Conservation (phyloP, 1,139 yeast genomes). For the Yamadazyma aaseri region DNA sequence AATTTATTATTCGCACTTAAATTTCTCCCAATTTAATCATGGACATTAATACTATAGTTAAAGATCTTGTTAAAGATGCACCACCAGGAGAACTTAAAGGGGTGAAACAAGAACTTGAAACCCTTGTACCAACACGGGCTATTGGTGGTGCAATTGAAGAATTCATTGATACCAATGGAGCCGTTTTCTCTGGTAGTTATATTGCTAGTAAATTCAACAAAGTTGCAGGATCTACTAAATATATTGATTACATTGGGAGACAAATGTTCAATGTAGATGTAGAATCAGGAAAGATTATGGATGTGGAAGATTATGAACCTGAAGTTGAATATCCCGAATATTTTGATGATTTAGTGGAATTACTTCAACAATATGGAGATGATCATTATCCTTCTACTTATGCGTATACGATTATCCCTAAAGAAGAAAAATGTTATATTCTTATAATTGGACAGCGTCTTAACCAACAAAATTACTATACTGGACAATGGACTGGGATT, state of each 20-base stretch:
- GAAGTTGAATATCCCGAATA: slow-evolving; percentile 26
- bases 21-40: no score
- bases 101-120: slow-evolving; percentile 25
- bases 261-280: slow-evolving; percentile 65
- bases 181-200: slow-evolving; percentile 29
- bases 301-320: slow-evolving; percentile 43
- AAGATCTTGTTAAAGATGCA: slow-evolving; percentile 34
- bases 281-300: slow-evolving; percentile 41
- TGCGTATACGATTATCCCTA: slow-evolving; percentile 45
- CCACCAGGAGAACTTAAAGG: slow-evolving; percentile 44
- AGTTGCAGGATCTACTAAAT: slow-evolving; percentile 33
- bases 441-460: slow-evolving; percentile 70
- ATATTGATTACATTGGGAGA: slow-evolving; percentile 39
- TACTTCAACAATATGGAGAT: slow-evolving; percentile 40
- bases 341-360: slow-evolving; percentile 27
- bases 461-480: slow-evolving; percentile 79
- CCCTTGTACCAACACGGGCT: slow-evolving; percentile 24
- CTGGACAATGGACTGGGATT: slow-evolving; percentile 83
- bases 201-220: slow-evolving; percentile 38
- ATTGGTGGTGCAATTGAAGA: slow-evolving; percentile 31
- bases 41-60: slow-evolving; percentile 20
- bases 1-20: no score
- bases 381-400: slow-evolving; percentile 55
- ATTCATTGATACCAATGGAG: slow-evolving; percentile 29
- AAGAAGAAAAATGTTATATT: slow-evolving; percentile 29